Percentiles rank a stretch among this genome's conserved stretches.
These are phyloP conservation scores for Teunomyces aglyptinius DNA, from an alignment of 805 yeast genomes.

Conservation along the genomic window DNA sequence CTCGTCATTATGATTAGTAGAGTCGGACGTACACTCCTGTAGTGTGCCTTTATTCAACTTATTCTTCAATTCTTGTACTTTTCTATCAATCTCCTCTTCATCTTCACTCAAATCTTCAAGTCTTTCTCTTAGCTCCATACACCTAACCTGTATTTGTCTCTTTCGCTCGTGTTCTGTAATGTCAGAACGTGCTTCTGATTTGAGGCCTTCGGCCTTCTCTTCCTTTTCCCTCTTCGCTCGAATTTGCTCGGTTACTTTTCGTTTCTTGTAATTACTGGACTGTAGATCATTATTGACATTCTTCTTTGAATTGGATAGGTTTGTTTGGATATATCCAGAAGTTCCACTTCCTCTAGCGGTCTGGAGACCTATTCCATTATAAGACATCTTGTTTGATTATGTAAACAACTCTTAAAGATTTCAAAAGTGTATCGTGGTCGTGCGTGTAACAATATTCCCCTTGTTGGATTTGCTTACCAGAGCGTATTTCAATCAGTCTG, in stretches of 20 bases:
- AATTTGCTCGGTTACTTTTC: constrained; percentile 26
- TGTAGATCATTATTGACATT: constrained; percentile 11
- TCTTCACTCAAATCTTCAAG: constrained; percentile 48
- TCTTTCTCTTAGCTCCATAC: constrained; percentile 50
- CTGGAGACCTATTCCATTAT: constrained; percentile 56
- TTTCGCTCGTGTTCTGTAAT: constrained; percentile 34
- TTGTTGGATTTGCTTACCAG: too few species aligned
- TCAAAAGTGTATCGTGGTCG: not conserved
- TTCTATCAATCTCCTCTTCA: constrained; percentile 27
- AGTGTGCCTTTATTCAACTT: constrained; percentile 8
- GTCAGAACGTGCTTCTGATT: constrained; percentile 17
- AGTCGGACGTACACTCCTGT: not conserved
- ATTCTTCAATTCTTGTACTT: constrained; percentile 20
- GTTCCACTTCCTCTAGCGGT: constrained; percentile 64
- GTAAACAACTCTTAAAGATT: not conserved
- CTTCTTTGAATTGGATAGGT: constrained; percentile 21
- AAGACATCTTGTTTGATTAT: constrained; percentile 39
- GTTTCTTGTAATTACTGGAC: constrained; percentile 36
- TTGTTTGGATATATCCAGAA: constrained; percentile 58
- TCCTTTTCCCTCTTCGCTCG: constrained; percentile 19
- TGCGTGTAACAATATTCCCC: too few species aligned
- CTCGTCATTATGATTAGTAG: not conserved
- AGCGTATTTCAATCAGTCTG: too few species aligned
- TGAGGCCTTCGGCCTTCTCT: not conserved
- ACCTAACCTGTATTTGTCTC: constrained; percentile 43